phyloP scores from a whole-genome alignment of 2,329 filamentous ascomycete species.

The Trichophyton verrucosum region DNA sequence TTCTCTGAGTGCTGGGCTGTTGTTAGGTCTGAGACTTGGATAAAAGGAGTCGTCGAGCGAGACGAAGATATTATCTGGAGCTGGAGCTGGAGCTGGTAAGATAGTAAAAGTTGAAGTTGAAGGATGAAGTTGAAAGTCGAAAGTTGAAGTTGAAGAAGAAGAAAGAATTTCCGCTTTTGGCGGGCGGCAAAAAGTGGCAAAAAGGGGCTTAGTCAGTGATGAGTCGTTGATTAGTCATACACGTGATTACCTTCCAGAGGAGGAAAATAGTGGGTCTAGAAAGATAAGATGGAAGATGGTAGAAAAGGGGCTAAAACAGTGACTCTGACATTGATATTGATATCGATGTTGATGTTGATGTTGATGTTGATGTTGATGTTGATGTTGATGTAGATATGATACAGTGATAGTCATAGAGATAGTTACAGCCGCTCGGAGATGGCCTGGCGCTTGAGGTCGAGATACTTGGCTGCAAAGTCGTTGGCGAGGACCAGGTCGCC shows the following conservation, averaged over 20 bases:
- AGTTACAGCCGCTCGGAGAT: not conserved
- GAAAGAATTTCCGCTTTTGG: not conserved
- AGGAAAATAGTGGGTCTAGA: not conserved
- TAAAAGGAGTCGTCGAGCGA: not conserved
- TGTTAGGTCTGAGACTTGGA: not conserved
- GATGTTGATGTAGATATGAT: too few species aligned
- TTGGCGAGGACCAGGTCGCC: slow-evolving; percentile 54
- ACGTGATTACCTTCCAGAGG: not conserved
- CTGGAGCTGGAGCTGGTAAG: slow-evolving; percentile 4
- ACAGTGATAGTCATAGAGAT: not conserved
- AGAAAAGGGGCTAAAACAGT: not conserved
- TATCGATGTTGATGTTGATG: too few species aligned
- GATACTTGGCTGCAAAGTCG: slow-evolving; percentile 54
- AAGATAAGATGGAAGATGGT: not conserved
- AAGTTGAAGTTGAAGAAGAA: slow-evolving; percentile 1
- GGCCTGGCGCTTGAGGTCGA: slow-evolving; percentile 37
- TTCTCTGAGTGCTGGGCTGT: not conserved
- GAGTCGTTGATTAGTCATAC: not conserved
- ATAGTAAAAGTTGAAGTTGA: not conserved
- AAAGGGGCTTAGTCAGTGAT: slow-evolving; percentile 5
- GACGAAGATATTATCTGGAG: not conserved
- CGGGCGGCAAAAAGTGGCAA: slow-evolving; percentile 4
- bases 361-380: too few species aligned
- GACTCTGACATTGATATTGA: too few species aligned
- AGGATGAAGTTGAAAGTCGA: slow-evolving; percentile 1